A percentile compares a stretch with the other conserved stretches of the same genome.
phyloP scores from a whole-genome alignment of 495 filamentous ascomycete species.

The Neurospora sp. region DNA sequence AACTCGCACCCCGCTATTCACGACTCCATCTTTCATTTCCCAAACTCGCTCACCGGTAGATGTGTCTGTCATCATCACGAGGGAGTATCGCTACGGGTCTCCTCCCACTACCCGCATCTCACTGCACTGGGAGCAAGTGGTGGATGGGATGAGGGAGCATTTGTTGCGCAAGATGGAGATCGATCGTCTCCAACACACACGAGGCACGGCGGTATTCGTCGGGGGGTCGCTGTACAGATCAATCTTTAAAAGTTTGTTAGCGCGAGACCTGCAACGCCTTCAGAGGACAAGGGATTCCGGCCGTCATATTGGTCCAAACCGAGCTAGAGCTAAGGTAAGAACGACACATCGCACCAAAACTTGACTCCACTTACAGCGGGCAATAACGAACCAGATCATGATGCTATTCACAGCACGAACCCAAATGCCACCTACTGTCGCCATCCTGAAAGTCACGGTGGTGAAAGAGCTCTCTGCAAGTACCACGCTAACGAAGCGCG shows the following conservation, averaged over 20 bases:
- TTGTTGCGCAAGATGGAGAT: not conserved
- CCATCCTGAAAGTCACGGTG: too few relatives aligned
- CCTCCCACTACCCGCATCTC: not conserved
- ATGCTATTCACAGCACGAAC: too few relatives aligned
- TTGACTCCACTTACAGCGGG: not conserved
- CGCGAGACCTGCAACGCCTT: not conserved
- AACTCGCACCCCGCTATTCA: not conserved
- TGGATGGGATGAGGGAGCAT: not conserved
- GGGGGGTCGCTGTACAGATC: not conserved
- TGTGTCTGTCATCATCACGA: not conserved
- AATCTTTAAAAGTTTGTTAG: not conserved
- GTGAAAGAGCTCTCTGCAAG: too few relatives aligned
- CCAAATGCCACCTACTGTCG: too few relatives aligned
- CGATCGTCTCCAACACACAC: not conserved
- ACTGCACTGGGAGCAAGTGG: not conserved
- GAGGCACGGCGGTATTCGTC: not conserved
- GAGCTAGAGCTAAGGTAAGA: not conserved
- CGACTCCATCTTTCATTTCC: not conserved
- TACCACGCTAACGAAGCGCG: not conserved
- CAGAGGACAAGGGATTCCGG: not conserved
- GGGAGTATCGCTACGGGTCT: not conserved
- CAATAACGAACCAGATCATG: too few relatives aligned
- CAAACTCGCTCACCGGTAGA: not conserved
- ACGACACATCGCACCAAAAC: not conserved
- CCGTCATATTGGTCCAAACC: too few relatives aligned